Base-by-base conservation (phyloP, 129 eudicot species). In the Saussurea involucrata region DNA sequence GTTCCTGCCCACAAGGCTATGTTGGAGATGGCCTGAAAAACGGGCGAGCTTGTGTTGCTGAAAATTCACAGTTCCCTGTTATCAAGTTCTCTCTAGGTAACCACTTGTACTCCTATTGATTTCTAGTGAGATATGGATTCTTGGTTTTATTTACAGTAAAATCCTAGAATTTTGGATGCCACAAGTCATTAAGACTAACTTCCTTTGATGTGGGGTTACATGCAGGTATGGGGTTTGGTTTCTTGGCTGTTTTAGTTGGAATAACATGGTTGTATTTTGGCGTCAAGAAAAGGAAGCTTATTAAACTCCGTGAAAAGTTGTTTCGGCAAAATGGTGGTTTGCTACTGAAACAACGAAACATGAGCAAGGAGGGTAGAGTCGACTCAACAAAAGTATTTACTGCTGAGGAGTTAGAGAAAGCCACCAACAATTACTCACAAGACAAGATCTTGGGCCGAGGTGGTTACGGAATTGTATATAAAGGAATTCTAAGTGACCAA, bases 401-500 rank as follows among this genome's bases (percentile, higher is more conserved):
- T 0, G 82, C 81, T 13, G 61, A 85, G 64, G 88, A 89, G 31
- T 58, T 87, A 8, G 80, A 83, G 61, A 83, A 82, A 9, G 95
- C 95, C 61, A 89, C 91, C 20, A 85, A 89, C 66, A 80, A 85
- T 29, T 89, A 82, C 31, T 64, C 85, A 0, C 81, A 85, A 6
- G 86, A 83, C 21, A 42, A 81, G 3, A 76, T 89, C 13, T 79
- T 89, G 27, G 95, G 91, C 6, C 77, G 77, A 7, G 95, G 95
- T 63, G 95, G 91, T 13, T 85, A 79, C 8, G 91, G 89, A 1
- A 63, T 40, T 6, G 85, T 86, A 7, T 83, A 73, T 80, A 81
- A 81, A 75, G 88, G 91, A 4, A 46, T 63, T 61, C 42, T 87
- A 53, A 11, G 37, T 0, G 76, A 87, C 10, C 77, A 69, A 4